Base-by-base conservation (phyloP, 2,329 filamentous ascomycete genomes). In the Claviceps humidiphila region DNA sequence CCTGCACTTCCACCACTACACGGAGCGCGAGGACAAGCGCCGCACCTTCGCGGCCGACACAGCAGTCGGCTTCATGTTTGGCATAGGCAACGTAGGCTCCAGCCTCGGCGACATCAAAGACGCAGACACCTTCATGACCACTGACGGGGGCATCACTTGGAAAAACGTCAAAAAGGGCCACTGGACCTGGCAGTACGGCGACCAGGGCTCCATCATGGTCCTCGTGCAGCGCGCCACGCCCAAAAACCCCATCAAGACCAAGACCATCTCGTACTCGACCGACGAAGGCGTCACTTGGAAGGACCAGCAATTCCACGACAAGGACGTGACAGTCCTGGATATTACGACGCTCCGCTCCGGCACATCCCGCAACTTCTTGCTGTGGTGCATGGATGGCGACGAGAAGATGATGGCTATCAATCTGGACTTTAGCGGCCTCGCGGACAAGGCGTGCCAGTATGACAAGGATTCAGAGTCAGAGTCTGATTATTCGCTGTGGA, bases 111-210 rank as follows among this genome's bases (percentile, higher is more conserved):
- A 75, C 30, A 75, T 81, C 56, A 81, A 85, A 51, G 81, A 91
- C 16, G 85, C 85, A 14, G 85, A 93, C 63, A 97, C 91, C 0
- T 98, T 91, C 70, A 85, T 97, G 74, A 94, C 89, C 11, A 77
- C 77, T 0, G 90, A 98, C 65, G 93, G 85, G n/a, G 94, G 94
- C 52, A 77, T 97, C 50, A 87, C 74, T 41, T 98, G 93, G 93
- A 82, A 77, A 57, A 80, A 83, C 54, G 82, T 91, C 55, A 91
- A 87, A 70, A 90, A 94, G 68, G 94, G 93, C 5, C 79, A 77
- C 39, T 95, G 89, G 74, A 85, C 86, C 62, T 98, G 89, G 89
- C 88, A 95, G 62, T 95, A 89, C 64, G 94, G 93, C 54, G 94
- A 98, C 61, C 89, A 95, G 66, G 93, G 93, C 30, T 93, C 89